Base-by-base conservation (phyloP, 2,329 filamentous ascomycete genomes). In the Calonectria hawksworthii region DNA sequence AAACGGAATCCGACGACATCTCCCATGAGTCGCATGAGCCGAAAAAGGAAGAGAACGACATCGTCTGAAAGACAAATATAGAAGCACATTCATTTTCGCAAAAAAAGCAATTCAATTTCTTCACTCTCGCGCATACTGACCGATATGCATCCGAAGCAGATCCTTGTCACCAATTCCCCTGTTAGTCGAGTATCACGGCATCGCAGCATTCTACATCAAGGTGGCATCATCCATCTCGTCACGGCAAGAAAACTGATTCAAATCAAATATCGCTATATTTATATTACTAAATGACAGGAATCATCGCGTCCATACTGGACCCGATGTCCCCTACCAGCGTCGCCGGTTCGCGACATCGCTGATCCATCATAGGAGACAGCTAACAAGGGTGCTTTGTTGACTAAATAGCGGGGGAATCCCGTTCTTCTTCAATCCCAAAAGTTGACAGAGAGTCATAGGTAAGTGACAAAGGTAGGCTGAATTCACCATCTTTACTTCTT, bases 1-100 rank as follows among this genome's bases (percentile, higher is more conserved):
- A 80, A 80, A 80, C 75, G 72, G 72, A 78, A 78, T 76, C 75
- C 78, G 80, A 81, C 75, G 75, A 78, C 73, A 76, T 44, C 66
- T 50, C 70, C 70, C 67, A 78, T 82, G 79, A 82, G 78, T 80
- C 74, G 64, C 63, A 72, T 75, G 66, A 75, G 63, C 70, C 59
- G 54, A 68, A 70, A 56, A 68, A 74, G 65, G 67, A 74, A 76
- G 72, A 74, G 64, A 72, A 76, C 70, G 74, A 74, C 54, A 76
- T 77, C 64, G 71, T 75, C 77, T 73, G 66, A 79, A 23, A 68
- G 34, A 70, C 67, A 14, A 50, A 32, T 10, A 11, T 36, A 52
- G n/a, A 11, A 34, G 14, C 21, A 4, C 28, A 68, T 76, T 71
- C 7, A 67, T 47, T 47, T 75, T 44, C n/a, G 51, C 72, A 36